These are phyloP conservation scores for Claviceps digitariae DNA, from an alignment of 2,329 filamentous ascomycete species.

Conservation along the genomic window DNA sequence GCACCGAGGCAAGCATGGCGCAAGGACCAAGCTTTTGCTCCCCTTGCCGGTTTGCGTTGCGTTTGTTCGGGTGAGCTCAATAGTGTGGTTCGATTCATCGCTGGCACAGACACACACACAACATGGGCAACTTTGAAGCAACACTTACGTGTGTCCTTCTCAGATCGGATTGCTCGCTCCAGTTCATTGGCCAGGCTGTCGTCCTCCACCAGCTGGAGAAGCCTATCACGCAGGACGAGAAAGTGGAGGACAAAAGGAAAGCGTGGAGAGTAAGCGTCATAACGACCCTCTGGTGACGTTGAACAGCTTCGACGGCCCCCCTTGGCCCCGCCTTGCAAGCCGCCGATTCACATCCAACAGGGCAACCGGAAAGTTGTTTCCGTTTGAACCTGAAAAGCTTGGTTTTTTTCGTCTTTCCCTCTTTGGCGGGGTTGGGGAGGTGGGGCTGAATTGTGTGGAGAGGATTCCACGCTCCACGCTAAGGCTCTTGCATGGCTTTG, in stretches of 20 bases:
- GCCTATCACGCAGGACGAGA: background rate
- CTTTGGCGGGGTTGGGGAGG: background rate
- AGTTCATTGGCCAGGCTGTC: slow-evolving; percentile 1
- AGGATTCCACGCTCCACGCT: too few species aligned
- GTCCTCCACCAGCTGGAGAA: background rate
- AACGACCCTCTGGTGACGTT: slow-evolving; percentile 5
- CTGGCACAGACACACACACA: background rate
- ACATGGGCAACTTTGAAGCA: background rate
- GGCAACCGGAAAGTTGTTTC: background rate
- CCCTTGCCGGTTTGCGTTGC: background rate
- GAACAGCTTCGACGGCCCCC: background rate
- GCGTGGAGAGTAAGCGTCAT: slow-evolving; percentile 5
- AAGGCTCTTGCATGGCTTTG: background rate
- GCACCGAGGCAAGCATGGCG: background rate
- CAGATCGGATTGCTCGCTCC: background rate
- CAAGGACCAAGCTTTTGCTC: background rate
- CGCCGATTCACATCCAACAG: background rate
- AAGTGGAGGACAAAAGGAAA: slow-evolving; percentile 2
- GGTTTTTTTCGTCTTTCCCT: background rate
- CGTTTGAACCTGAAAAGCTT: background rate
- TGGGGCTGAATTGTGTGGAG: background rate
- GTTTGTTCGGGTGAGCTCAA: background rate
- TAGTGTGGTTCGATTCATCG: background rate
- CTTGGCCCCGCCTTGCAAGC: background rate
- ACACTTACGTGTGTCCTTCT: slow-evolving; percentile 1